A percentile compares a stretch with the other conserved stretches of the same genome.
Evolutionary conservation across 129 eudicot species (phyloP).

Genomic region (Chrysanthemum makinoi): DNA sequence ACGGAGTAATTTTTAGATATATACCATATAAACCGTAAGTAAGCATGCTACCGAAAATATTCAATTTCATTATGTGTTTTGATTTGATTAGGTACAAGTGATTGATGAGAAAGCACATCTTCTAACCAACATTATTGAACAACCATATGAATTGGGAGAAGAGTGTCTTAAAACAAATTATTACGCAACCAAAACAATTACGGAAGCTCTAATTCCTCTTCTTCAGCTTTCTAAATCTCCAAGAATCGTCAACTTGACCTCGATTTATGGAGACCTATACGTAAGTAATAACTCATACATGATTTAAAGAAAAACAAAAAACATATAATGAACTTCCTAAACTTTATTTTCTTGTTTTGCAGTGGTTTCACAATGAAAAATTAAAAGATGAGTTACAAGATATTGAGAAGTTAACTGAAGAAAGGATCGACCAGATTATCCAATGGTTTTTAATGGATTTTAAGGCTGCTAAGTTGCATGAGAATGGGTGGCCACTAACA

Average conservation of each 20-base stretch:
- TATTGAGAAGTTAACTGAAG: too few relatives aligned
- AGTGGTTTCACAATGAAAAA: constrained; percentile 23
- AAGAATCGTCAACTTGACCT: constrained; percentile 10
- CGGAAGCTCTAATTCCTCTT: constrained; percentile 16
- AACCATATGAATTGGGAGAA: constrained; percentile 14
- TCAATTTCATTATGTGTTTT: too few relatives aligned
- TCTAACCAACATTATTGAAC: constrained; percentile 6
- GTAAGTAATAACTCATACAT: background rate
- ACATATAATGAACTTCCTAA: background rate
- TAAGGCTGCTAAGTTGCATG: constrained; percentile 5
- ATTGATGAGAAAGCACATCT: constrained; percentile 13
- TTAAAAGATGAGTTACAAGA: background rate
- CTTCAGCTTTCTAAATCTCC: constrained; percentile 18
- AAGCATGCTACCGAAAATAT: background rate
- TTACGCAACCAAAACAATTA: constrained; percentile 7
- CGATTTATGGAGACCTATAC: constrained; percentile 9
- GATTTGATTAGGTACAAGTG: constrained; percentile 7
- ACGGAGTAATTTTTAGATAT: too few relatives aligned
- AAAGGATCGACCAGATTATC: too few relatives aligned
- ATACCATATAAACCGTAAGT: too few relatives aligned
- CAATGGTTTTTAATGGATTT: constrained; percentile 2
- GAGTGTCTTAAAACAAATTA: constrained; percentile 15
- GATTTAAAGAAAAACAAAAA: background rate
- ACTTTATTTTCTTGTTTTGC: background rate
- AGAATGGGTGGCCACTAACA: constrained; percentile 21